These are phyloP conservation scores for Naematelia aurantialba DNA, from an alignment of 768 basidiomycete genomes.

Conservation along the genomic window DNA sequence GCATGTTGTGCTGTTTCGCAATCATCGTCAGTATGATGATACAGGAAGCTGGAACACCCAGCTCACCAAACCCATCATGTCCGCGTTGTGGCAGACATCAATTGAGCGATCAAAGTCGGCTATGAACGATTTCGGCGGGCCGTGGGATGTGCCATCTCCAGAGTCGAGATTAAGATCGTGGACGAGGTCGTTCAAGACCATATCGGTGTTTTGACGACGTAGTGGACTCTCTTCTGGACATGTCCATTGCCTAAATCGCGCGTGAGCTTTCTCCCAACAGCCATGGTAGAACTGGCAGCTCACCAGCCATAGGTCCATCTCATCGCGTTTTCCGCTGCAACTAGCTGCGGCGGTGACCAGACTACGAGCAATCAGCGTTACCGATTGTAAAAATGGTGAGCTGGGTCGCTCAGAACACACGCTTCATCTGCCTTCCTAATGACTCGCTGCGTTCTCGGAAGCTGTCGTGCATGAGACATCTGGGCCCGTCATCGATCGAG, in stretches of 20 bases:
- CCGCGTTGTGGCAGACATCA: constrained; percentile 34
- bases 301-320: constrained; percentile 42
- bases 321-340: constrained; percentile 39
- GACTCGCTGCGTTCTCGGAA: constrained; percentile 30
- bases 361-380: constrained; percentile 13
- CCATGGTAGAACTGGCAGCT: neutral
- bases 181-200: constrained; percentile 30
- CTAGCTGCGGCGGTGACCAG: constrained; percentile 32
- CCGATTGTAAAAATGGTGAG: neutral
- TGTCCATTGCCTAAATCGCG: constrained; percentile 24
- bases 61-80: constrained; percentile 31
- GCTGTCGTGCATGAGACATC: constrained; percentile 29
- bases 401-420: constrained; percentile 9
- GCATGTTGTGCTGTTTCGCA: constrained; percentile 27
- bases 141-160: neutral
- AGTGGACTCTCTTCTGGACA: constrained; percentile 37
- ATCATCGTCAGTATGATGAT: neutral
- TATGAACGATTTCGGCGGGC: constrained; percentile 26
- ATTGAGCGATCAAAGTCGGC: constrained; percentile 32
- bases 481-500: constrained; percentile 30
- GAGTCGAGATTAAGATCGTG: neutral
- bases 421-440: constrained; percentile 26
- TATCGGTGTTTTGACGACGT: constrained; percentile 31
- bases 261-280: neutral
- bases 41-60: neutral